Base-by-base conservation (phyloP, 2,329 filamentous ascomycete genomes). In the Delphinella strobiligena region DNA sequence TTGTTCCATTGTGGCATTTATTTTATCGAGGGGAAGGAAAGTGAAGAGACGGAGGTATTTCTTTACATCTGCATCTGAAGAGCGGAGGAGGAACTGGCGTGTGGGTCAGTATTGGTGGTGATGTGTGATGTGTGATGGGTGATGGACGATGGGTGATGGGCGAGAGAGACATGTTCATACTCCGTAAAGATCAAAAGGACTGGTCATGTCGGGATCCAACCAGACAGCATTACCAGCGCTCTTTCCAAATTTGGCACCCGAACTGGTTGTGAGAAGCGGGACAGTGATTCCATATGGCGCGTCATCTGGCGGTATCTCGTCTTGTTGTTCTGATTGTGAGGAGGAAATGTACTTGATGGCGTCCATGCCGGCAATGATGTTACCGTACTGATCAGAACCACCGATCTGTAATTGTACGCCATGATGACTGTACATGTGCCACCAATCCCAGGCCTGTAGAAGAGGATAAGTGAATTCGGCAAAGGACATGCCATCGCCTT, bases 361-460 rank as follows among this genome's bases (percentile, higher is more conserved):
- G 44, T 95, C 85, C 54, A 91, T 80, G 36, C 91, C 91, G 10
- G 88, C 79, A 19, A 93, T 74, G 48, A 98, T 96, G 61, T 98
- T 98, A 46, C 91, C 91, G 56, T 81, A 96, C 63, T 98, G 91
- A 56, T 98, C 91, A 5, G 87, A 87, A 30, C 91, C 91, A 42
- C 91, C 91, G 38, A 98, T 84, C 62, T 98, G 87, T 56, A 96
- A 74, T 54, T 88, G 80, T 8, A 87, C 70, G 35, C 72, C 69
- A 37, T 70, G 72, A 17, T 71, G 68, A 34, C 74, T 71, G 61
- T 83, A 93, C 64, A 96, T 72, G 50, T 83, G 72, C 84, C 85
- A 96, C 75, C 88, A 98, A 59, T 98, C 91, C 82, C 88, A 96
- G 16, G 82, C 87, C 58, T 98, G 91, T 52, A 96, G 75, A 12